Conservation (phyloP, 164 flowering plant species). For the Houttuynia cordata region DNA sequence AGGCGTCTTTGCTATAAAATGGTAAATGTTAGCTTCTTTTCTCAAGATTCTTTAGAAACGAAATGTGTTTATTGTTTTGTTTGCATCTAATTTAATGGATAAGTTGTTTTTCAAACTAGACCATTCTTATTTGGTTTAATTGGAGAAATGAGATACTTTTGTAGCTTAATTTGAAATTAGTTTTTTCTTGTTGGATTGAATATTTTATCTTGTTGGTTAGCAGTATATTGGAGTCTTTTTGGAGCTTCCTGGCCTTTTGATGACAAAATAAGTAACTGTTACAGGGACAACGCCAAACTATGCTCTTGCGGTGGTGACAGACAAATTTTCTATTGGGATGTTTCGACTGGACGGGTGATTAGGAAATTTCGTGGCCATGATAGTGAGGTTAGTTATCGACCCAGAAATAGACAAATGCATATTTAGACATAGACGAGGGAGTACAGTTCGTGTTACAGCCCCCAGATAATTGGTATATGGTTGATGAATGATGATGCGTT, state of each 20-base stretch:
- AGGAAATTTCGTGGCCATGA: constrained; percentile 94
- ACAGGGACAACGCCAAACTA: constrained; percentile 73
- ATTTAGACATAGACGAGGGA: neutral
- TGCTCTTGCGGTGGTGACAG: constrained; percentile 92
- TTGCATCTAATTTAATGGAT: too few species aligned
- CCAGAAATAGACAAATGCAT: neutral
- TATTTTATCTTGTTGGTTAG: too few species aligned
- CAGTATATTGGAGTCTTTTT: neutral
- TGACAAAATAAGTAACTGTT: neutral
- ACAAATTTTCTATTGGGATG: constrained; percentile 94
- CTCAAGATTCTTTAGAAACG: too few species aligned
- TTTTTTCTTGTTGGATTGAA: too few species aligned
- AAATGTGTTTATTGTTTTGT: too few species aligned
- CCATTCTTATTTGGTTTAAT: too few species aligned
- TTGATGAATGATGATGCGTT: neutral
- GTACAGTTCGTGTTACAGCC: too few species aligned
- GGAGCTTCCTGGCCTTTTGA: neutral
- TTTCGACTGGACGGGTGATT: constrained; percentile 69
- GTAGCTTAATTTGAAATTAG: too few species aligned
- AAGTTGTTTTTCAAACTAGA: too few species aligned
- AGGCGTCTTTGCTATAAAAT: too few species aligned
- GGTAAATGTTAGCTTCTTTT: too few species aligned
- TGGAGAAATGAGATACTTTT: too few species aligned
- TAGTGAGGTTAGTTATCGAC: constrained; percentile 42
- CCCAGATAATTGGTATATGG: neutral